phyloP scores from a whole-genome alignment of 2,329 filamentous ascomycete genomes.

The Verticillium albo-atrum region DNA sequence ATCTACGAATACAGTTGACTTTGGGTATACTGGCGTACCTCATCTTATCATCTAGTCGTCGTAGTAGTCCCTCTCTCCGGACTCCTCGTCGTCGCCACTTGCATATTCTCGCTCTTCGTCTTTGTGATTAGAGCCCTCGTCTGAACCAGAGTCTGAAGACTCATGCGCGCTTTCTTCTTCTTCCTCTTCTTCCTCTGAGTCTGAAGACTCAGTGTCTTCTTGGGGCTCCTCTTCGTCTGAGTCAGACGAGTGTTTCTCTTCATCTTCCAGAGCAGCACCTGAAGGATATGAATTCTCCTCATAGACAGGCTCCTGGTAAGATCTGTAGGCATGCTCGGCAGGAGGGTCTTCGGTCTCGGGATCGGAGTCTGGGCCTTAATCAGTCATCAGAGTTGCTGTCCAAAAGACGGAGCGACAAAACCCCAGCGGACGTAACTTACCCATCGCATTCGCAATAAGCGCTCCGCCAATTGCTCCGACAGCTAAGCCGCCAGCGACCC shows the following conservation, averaged over 20 bases:
- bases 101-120: not conserved
- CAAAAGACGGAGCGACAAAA: not conserved
- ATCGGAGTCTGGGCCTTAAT: not conserved
- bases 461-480: constrained; percentile 54
- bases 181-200: not conserved
- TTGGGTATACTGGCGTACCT: too few relatives aligned
- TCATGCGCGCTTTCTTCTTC: not conserved
- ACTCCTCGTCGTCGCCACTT: not conserved
- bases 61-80: not conserved
- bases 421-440: constrained; percentile 33
- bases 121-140: not conserved
- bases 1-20: too few relatives aligned
- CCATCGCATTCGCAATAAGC: constrained; percentile 48
- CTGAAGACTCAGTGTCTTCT: not conserved
- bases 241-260: not conserved
- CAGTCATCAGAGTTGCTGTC: not conserved
- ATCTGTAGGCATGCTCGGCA: not conserved
- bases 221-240: not conserved
- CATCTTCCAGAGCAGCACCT: not conserved
- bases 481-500: constrained; percentile 53
- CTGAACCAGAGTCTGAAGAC: not conserved
- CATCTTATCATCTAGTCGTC: too few relatives aligned
- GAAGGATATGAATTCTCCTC: not conserved
- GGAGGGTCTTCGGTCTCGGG: not conserved
- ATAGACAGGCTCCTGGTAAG: not conserved